Evolutionary conservation across 2,329 filamentous ascomycete genomes (phyloP).

Genomic region (Aspergillus glaucus): DNA sequence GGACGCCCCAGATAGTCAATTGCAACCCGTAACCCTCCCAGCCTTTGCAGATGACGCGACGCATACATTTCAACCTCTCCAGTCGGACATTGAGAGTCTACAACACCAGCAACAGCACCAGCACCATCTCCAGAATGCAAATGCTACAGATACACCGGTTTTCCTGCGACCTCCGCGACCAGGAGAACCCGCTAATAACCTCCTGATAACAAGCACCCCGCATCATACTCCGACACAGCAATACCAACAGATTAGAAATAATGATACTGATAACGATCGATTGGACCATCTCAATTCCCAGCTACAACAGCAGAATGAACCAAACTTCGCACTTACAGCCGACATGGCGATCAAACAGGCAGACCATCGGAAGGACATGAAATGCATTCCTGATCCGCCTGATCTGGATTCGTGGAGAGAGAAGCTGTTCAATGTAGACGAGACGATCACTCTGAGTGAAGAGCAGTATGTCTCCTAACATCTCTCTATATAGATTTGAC

Average conservation of each 20-base stretch:
- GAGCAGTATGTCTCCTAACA: constrained; percentile 55
- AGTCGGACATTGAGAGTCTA: constrained; percentile 17
- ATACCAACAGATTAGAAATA: constrained; percentile 2
- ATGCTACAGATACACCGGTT: background rate
- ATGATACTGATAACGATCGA: constrained; percentile 1
- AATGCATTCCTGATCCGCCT: constrained; percentile 60
- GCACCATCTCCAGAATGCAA: constrained; percentile 2
- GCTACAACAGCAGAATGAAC: constrained; percentile 11
- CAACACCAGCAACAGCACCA: constrained; percentile 11
- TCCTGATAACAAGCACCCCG: constrained; percentile 5
- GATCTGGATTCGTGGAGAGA: constrained; percentile 64
- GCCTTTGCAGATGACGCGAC: constrained; percentile 18
- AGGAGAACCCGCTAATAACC: constrained; percentile 12
- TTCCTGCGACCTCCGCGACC: constrained; percentile 10
- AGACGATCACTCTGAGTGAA: constrained; percentile 64
- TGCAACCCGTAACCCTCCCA: constrained; percentile 15
- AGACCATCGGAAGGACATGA: constrained; percentile 34
- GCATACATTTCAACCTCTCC: constrained; percentile 23
- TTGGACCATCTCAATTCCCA: constrained; percentile 10
- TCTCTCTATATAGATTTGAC: constrained; percentile 3
- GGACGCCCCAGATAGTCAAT: constrained; percentile 16
- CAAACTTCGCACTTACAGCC: constrained; percentile 12
- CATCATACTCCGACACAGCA: constrained; percentile 2
- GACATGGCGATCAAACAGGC: constrained; percentile 14
- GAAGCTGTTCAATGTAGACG: constrained; percentile 68